A percentile compares a stretch with the other conserved stretches of the same genome.
These are phyloP conservation scores for Eucalyptus brandiana DNA, from an alignment of 345 rosid species.

Conservation along the genomic window DNA sequence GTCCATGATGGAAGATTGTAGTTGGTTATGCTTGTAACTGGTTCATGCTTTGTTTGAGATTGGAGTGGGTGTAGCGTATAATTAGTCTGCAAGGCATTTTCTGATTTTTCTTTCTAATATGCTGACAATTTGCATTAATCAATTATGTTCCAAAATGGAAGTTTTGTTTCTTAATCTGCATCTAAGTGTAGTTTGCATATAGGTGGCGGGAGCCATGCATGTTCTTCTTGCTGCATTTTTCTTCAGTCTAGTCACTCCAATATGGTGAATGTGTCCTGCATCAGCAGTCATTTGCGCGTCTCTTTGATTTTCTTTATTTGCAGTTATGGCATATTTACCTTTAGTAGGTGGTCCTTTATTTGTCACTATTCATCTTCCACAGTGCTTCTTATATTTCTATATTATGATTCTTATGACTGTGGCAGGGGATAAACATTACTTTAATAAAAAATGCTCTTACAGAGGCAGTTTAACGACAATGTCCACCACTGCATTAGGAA, in stretches of 20 bases:
- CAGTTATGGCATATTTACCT: neutral
- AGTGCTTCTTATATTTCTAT: neutral
- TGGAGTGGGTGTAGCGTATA: neutral
- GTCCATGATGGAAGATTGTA: neutral
- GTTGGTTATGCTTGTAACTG: neutral
- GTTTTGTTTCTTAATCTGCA: neutral
- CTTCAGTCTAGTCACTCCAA: neutral
- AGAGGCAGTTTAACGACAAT: neutral
- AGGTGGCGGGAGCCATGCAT: neutral
- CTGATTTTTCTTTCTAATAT: neutral
- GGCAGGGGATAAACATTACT: constrained; percentile 2
- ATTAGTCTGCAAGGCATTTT: neutral
- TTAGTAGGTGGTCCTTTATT: neutral
- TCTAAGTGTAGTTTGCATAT: neutral
- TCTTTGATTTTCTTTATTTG: neutral
- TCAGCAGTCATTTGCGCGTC: neutral
- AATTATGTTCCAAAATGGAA: neutral
- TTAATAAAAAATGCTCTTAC: neutral
- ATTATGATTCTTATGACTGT: neutral
- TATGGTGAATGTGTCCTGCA: neutral
- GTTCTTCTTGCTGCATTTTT: neutral
- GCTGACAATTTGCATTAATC: neutral
- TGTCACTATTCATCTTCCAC: neutral
- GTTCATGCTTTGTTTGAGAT: neutral
- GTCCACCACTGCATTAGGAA: constrained; percentile 5